These are phyloP conservation scores for Salix viminalis DNA, from an alignment of 345 rosid species.

Conservation along the genomic window DNA sequence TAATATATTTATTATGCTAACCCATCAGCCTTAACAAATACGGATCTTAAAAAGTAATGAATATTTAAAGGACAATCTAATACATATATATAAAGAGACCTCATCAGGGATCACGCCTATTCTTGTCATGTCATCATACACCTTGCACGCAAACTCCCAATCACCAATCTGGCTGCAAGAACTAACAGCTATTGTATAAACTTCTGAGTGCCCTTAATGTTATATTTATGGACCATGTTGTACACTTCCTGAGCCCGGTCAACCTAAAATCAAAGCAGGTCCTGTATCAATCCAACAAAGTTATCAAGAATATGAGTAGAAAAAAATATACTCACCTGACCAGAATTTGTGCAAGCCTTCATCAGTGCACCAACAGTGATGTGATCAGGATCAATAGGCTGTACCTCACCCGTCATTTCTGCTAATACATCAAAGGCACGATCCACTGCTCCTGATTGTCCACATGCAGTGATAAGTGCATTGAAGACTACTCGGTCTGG, in stretches of 20 bases:
- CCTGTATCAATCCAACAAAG: not conserved
- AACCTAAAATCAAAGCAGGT: constrained; percentile 46
- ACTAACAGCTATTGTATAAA: constrained; percentile 78
- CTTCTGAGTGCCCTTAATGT: constrained; percentile 86
- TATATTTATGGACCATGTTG: constrained; percentile 60
- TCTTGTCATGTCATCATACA: constrained; percentile 69
- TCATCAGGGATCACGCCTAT: constrained; percentile 68
- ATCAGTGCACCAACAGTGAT: constrained; percentile 83
- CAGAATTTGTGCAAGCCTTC: constrained; percentile 82
- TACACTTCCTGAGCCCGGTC: constrained; percentile 79
- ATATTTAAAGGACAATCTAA: not conserved
- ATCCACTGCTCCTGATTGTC: constrained; percentile 91
- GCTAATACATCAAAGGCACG: constrained; percentile 97
- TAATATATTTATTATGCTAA: not conserved
- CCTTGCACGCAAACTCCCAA: constrained; percentile 70
- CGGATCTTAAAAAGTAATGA: not conserved
- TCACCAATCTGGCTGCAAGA: constrained; percentile 83
- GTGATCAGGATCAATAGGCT: constrained; percentile 95
- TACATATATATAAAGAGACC: not conserved
- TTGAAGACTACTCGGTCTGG: constrained; percentile 98
- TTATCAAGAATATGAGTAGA: constrained; percentile 3
- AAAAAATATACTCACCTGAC: constrained; percentile 50
- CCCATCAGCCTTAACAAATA: not conserved
- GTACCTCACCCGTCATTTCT: constrained; percentile 80
- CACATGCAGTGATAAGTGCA: constrained; percentile 96